A percentile compares a stretch with the other conserved stretches of the same genome.
Conservation (phyloP, 2,329 filamentous ascomycete species). For the Volutella citrinella region DNA sequence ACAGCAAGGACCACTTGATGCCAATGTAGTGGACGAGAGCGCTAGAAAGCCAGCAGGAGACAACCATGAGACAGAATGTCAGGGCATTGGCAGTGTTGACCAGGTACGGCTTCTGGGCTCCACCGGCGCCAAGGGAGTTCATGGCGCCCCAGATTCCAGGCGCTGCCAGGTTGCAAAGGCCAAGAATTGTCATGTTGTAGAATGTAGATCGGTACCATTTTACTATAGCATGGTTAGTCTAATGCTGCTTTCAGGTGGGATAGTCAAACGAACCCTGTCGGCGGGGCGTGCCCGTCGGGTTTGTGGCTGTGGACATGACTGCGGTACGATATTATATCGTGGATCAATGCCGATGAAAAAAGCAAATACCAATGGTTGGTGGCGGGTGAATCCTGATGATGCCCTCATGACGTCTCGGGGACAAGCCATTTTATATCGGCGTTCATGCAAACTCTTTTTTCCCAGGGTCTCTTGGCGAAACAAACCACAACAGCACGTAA, state of each 20-base stretch:
- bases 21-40: conserved; percentile 64
- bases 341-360: no score
- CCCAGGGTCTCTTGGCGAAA: conserved; percentile 23
- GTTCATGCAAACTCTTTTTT: conserved; percentile 4
- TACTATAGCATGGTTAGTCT: conserved; percentile 34
- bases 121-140: conserved; percentile 71
- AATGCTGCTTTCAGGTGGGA: no score
- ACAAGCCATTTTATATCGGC: conserved; percentile 5
- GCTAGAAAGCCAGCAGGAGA: conserved; percentile 66
- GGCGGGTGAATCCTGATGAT: no score
- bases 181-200: conserved; percentile 70
- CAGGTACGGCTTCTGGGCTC: conserved; percentile 60
- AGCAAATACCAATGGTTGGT: no score
- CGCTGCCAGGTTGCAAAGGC: conserved; percentile 67
- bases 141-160: conserved; percentile 72
- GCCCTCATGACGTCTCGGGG: no score
- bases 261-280: no score
- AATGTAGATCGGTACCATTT: conserved; percentile 71
- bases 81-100: conserved; percentile 70
- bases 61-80: conserved; percentile 70
- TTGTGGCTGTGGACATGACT: no score
- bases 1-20: conserved; percentile 67
- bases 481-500: no score
- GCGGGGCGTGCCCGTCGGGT: no score
- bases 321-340: no score